phyloP scores from a whole-genome alignment of 2,329 filamentous ascomycete species.

The Graphiopsis chlorocephala region DNA sequence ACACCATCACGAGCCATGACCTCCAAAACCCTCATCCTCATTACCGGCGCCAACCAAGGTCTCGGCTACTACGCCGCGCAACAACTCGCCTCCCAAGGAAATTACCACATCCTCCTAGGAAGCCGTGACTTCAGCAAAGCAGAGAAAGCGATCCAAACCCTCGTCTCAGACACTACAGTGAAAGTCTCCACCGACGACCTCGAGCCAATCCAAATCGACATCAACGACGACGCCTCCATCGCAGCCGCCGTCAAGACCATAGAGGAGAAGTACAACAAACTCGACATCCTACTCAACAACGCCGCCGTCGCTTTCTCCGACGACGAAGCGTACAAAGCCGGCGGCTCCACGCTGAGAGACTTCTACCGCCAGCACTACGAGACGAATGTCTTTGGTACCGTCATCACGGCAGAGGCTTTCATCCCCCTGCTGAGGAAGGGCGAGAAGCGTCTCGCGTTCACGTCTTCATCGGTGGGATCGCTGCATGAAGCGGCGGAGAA shows the following conservation, averaged over 20 bases:
- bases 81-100: constrained; percentile 36
- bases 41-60: constrained; percentile 45
- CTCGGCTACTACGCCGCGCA: constrained; percentile 44
- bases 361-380: constrained; percentile 34
- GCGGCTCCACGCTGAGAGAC: constrained; percentile 29
- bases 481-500: constrained; percentile 17
- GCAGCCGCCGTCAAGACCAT: constrained; percentile 24
- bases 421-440: constrained; percentile 48
- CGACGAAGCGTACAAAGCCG: constrained; percentile 4
- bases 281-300: constrained; percentile 42
- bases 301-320: constrained; percentile 32
- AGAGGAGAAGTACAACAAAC: constrained; percentile 26
- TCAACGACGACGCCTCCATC: constrained; percentile 28
- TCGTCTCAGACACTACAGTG: constrained; percentile 33
- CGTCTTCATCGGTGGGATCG: constrained; percentile 24
- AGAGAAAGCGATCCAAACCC: constrained; percentile 31
- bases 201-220: constrained; percentile 28
- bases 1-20: not conserved
- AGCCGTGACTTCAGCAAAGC: constrained; percentile 41
- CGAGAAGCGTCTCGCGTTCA: constrained; percentile 31
- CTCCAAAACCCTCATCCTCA: constrained; percentile 32
- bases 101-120: constrained; percentile 40
- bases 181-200: constrained; percentile 21
- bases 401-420: constrained; percentile 41
- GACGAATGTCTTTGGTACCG: constrained; percentile 49